Base-by-base conservation (phyloP, 2,329 filamentous ascomycete species). In the Claviceps monticola region DNA sequence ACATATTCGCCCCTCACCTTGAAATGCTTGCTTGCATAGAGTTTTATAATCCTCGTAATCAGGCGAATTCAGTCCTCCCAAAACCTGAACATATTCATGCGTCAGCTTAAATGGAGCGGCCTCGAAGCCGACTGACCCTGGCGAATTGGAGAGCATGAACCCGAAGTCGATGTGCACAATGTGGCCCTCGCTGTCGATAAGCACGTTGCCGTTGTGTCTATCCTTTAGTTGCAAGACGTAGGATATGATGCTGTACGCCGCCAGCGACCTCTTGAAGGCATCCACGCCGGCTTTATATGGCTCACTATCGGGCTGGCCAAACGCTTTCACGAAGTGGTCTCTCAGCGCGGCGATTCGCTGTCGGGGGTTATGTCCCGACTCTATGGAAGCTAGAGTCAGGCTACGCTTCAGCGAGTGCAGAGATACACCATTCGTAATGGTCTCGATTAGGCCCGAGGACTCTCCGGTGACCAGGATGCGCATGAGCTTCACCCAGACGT, bases 401-500 rank as follows among this genome's bases (percentile, higher is more conserved):
- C 83, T 88, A 56, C 87, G 82, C 68, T 93, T 91, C 56, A 93
- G 74, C 2, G 86, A 90, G 66, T 93, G 87, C 46, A 93, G 72
- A n/a, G 86, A 91, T 13, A 93, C 86, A 45, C 88, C 87, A 58
- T 90, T 91, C 41, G 86, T 90, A 60, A 93, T 93, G 5, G 87
- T 93, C 70, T 93, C 87, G 58, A 93, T 87, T 46, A 93, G 76
- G 3, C 87, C 87, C 1, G 85, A 90, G 8, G 84, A 87, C 69
- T 91, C 87, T 55, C 87, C 87, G 5, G 86, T 91, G 42, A 93
- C 87, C 50, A 93, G 71, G 50, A 93, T 93, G 51, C 86, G 81
- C 87, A 93, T 93, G 53, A 84, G 75, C 68, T 90, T 90, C 19
- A 90, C 85, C 87, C 88, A 93, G n/a, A 93, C 87, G 38, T 84